These are phyloP conservation scores for Glebionis coronaria DNA, from an alignment of 129 eudicot genomes.

Conservation along the genomic window DNA sequence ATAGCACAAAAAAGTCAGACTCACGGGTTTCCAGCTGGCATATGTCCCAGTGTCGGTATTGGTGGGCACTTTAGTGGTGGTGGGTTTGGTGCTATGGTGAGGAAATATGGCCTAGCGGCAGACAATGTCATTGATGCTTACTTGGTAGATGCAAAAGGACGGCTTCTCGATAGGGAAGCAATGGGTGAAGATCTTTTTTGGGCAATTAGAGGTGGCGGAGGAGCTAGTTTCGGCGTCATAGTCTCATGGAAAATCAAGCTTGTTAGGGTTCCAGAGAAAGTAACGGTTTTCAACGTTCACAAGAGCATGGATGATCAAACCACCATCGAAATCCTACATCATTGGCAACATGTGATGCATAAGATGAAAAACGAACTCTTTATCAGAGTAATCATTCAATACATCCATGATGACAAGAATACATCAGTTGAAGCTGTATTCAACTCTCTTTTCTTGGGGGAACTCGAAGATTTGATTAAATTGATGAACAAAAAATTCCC, in stretches of 20 bases:
- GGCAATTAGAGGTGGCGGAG: conserved; percentile 67
- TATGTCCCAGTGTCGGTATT: conserved; percentile 54
- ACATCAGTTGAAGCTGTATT: conserved; percentile 36
- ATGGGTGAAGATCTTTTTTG: conserved; percentile 58
- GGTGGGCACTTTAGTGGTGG: conserved; percentile 66
- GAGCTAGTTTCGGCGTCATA: conserved; percentile 53
- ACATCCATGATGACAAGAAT: conserved; percentile 16
- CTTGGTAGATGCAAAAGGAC: conserved; percentile 40
- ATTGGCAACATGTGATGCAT: conserved; percentile 48
- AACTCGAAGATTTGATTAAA: no score
- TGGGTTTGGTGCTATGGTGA: conserved; percentile 56
- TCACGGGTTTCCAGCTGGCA: conserved; percentile 5
- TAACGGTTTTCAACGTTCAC: conserved; percentile 46
- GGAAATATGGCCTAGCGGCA: conserved; percentile 61
- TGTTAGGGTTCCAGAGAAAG: conserved; percentile 45
- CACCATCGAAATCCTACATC: conserved; percentile 30
- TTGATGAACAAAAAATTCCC: conserved; percentile 41
- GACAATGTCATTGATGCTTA: conserved; percentile 56
- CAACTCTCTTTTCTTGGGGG: conserved; percentile 47
- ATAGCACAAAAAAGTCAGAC: conserved; percentile 36
- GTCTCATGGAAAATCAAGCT: conserved; percentile 52
- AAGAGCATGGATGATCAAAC: conserved; percentile 35
- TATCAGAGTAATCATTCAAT: conserved; percentile 32
- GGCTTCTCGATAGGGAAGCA: conserved; percentile 33
- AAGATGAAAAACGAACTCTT: conserved; percentile 30